phyloP scores from a whole-genome alignment of 1,284 basidiomycete genomes.

The Trichosporon ovoides region DNA sequence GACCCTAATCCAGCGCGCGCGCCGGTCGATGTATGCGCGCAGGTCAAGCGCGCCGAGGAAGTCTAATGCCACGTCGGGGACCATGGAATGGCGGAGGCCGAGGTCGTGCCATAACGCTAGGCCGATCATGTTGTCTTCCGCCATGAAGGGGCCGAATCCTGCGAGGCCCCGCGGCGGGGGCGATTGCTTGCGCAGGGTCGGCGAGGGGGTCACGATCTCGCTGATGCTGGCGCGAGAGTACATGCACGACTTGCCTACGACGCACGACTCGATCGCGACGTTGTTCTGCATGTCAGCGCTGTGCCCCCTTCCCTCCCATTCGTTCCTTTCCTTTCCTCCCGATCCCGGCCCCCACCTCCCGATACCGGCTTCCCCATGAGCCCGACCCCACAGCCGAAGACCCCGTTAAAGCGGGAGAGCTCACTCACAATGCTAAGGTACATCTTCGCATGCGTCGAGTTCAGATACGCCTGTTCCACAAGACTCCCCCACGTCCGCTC shows the following conservation, averaged over 20 bases:
- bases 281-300: conserved; percentile 45
- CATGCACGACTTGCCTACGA: conserved; percentile 94
- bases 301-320: neutral
- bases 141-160: conserved; percentile 77
- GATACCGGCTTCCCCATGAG: too few relatives aligned
- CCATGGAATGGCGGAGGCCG: conserved; percentile 74
- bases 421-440: conserved; percentile 76
- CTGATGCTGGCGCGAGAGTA: conserved; percentile 76
- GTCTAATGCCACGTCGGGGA: conserved; percentile 80
- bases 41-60: conserved; percentile 80
- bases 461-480: conserved; percentile 90
- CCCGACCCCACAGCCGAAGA: too few relatives aligned
- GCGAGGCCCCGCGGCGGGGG: conserved; percentile 55
- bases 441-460: conserved; percentile 98
- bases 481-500: conserved; percentile 67
- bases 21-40: conserved; percentile 71
- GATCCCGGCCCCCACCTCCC: too few relatives aligned
- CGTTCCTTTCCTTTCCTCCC: too few relatives aligned
- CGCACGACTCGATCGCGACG: conserved; percentile 83
- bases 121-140: conserved; percentile 97
- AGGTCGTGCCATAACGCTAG: conserved; percentile 85
- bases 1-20: conserved; percentile 89
- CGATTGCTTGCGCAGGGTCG: conserved; percentile 26
- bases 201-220: conserved; percentile 38
- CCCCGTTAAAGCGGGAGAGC: too few relatives aligned